Evolutionary conservation across 345 rosid species (phyloP).

Genomic region (Geranium brycei): DNA sequence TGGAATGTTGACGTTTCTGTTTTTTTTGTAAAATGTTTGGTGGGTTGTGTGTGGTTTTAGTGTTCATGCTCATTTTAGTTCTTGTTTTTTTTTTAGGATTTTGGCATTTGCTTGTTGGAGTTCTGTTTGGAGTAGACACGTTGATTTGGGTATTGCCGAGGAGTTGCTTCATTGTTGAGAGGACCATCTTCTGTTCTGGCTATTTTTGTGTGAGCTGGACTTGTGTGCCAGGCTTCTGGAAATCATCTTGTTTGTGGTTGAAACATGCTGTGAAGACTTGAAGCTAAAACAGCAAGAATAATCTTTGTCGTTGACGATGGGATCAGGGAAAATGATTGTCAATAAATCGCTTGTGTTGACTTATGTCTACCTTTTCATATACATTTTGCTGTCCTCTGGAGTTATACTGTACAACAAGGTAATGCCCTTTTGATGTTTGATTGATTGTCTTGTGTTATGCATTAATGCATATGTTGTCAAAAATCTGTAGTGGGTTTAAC

Average conservation of each 20-base stretch:
- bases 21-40: no score
- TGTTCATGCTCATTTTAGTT: neutral
- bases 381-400: conserved; percentile 76
- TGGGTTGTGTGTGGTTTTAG: neutral
- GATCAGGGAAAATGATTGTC: conserved; percentile 34
- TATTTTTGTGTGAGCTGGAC: no score
- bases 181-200: neutral
- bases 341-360: conserved; percentile 73
- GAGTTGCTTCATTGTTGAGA: neutral
- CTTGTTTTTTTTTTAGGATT: neutral
- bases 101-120: neutral
- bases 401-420: conserved; percentile 97
- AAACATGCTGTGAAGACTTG: neutral
- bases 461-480: neutral
- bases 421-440: neutral
- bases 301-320: conserved; percentile 11
- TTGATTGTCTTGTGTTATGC: neutral
- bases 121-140: no score
- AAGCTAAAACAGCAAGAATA: neutral
- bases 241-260: neutral
- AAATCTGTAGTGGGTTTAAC: neutral
- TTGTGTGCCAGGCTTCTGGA: neutral
- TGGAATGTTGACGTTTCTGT: neutral
- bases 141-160: neutral
- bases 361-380: conserved; percentile 66